Evolutionary conservation across 306 rosid genomes (phyloP).

Genomic region (Prunus kanzakura): DNA sequence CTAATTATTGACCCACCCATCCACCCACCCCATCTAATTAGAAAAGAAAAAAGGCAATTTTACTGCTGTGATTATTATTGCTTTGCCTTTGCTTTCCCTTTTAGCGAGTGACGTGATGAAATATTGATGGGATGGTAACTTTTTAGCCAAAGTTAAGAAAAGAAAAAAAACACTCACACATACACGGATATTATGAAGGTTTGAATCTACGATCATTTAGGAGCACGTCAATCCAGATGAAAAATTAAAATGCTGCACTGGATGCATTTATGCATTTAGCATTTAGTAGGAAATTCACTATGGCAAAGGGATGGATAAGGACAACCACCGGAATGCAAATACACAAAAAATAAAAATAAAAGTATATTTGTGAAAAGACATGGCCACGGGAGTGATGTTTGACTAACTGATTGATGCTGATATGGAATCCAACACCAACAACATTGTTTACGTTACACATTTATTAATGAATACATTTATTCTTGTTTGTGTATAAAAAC

Average conservation of each 20-base stretch:
- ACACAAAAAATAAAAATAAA: neutral
- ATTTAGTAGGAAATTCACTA: neutral
- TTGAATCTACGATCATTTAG: no score
- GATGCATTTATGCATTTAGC: no score
- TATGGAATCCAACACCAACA: constrained; percentile 7
- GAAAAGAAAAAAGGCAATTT: no score
- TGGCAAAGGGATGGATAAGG: neutral
- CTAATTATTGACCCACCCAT: neutral
- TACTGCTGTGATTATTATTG: no score
- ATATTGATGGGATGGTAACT: no score
- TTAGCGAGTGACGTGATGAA: no score
- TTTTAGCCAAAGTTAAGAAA: no score
- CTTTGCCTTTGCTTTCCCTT: no score
- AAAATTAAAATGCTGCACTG: neutral
- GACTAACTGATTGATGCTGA: neutral
- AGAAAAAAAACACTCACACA: accelerated
- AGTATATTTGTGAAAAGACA: neutral
- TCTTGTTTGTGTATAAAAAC: no score
- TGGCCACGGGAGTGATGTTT: neutral
- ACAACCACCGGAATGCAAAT: neutral
- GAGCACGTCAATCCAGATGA: no score
- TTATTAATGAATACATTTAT: no score
- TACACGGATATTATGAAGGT: accelerated
- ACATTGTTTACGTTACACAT: neutral
- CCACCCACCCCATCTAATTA: neutral